phyloP scores from a whole-genome alignment of 2,329 filamentous ascomycete species.

The Phialophora verrucosa region DNA sequence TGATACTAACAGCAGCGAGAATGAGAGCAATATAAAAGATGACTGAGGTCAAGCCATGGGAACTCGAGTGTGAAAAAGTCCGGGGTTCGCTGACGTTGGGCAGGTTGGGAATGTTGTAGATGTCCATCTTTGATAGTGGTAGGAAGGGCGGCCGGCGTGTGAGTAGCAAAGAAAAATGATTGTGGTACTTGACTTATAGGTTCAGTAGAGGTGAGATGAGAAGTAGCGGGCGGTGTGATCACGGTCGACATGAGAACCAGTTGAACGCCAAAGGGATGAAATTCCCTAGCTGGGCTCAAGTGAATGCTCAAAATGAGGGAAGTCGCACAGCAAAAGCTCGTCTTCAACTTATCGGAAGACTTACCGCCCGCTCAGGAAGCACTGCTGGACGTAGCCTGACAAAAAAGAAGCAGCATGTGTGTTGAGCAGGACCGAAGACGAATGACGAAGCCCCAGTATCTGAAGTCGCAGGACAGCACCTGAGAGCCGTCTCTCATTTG shows the following conservation, averaged over 20 bases:
- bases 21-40: conserved; percentile 19
- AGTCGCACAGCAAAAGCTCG: conserved; percentile 16
- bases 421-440: conserved; percentile 11
- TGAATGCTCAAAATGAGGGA: conserved; percentile 20
- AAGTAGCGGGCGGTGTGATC: conserved; percentile 23
- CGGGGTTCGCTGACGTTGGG: conserved; percentile 32
- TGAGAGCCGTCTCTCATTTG: conserved; percentile 21
- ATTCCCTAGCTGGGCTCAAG: conserved; percentile 19
- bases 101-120: conserved; percentile 29
- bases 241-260: conserved; percentile 21
- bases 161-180: conserved; percentile 7
- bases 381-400: conserved; percentile 5
- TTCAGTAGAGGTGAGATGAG: conserved; percentile 10
- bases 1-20: conserved; percentile 13
- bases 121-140: conserved; percentile 24
- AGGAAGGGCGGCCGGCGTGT: not conserved
- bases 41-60: conserved; percentile 17
- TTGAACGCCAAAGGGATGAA: conserved; percentile 21
- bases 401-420: not conserved
- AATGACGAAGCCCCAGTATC: conserved; percentile 17
- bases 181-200: conserved; percentile 12
- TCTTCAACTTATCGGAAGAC: conserved; percentile 31
- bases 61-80: conserved; percentile 1
- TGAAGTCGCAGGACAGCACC: conserved; percentile 15
- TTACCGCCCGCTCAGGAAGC: conserved; percentile 21